These are phyloP conservation scores for Fusarium domesticum DNA, from an alignment of 2,329 filamentous ascomycete genomes.

Conservation along the genomic window DNA sequence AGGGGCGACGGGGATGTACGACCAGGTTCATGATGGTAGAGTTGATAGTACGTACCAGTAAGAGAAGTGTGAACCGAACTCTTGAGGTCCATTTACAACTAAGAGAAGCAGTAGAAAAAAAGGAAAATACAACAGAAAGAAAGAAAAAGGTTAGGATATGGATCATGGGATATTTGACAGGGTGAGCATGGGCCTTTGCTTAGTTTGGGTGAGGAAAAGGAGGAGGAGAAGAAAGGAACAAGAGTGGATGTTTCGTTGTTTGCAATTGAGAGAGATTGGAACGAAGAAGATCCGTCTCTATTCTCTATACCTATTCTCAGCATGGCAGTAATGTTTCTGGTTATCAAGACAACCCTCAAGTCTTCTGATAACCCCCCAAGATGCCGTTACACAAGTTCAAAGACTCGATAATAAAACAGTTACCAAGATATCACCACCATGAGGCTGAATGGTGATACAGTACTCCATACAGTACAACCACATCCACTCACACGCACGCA, in stretches of 20 bases:
- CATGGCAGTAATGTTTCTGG: too few relatives aligned
- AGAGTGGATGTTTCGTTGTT: background rate
- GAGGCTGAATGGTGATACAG: too few relatives aligned
- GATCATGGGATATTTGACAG: slow-evolving; percentile 5
- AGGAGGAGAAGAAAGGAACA: background rate
- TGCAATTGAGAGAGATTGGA: background rate
- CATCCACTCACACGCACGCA: too few relatives aligned
- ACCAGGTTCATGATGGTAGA: slow-evolving; percentile 21
- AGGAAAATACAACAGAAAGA: background rate
- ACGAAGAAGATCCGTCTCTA: slow-evolving; percentile 7
- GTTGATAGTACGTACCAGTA: slow-evolving; percentile 11
- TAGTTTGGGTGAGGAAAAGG: slow-evolving; percentile 2
- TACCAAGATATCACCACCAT: too few relatives aligned
- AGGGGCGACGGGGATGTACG: slow-evolving; percentile 23
- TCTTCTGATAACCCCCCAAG: too few relatives aligned
- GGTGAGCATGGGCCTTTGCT: background rate
- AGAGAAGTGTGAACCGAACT: slow-evolving; percentile 23
- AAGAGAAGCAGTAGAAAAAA: slow-evolving; percentile 2
- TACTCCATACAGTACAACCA: too few relatives aligned
- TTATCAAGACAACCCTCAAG: too few relatives aligned
- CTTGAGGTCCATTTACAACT: too few relatives aligned
- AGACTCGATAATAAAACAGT: too few relatives aligned
- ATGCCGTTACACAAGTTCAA: too few relatives aligned
- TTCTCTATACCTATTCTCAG: too few relatives aligned
- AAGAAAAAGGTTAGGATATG: slow-evolving; percentile 5